Evolutionary conservation across 2,329 filamentous ascomycete species (phyloP), one percentile per base, ranked within the genome.

Genomic region (Nigrospora sphaerica): DNA sequence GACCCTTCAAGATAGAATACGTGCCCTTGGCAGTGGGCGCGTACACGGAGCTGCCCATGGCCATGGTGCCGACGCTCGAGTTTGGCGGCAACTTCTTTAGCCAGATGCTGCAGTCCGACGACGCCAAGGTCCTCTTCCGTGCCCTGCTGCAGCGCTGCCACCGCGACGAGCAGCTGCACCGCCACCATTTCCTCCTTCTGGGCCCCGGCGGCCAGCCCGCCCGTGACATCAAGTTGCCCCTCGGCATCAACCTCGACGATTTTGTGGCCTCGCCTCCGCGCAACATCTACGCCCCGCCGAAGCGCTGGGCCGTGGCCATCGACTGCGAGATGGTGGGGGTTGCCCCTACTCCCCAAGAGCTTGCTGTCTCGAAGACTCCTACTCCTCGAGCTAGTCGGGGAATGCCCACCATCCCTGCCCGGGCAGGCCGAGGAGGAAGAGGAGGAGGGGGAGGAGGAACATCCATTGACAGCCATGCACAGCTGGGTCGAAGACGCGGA

Each of bases 271-370:
- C 39, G 12, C 14, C 39, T 12, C 3, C 28, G 1, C 28, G 13
- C 12, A 4, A 31, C 7, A 32, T 12, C 3, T 11, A 18, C 2
- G 36, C 32, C 2, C 31, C 19, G 2, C n/a, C 39, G 7, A 59
- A 52, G 38, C 61, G 57, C 40, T 54, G 39, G 28, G 69, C 65
- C 3, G 62, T 76, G 3, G 66, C 62, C 0, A 52, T 76, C 9
- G 72, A 76, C 50, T 75, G 72, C 48, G 72, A 76, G 53, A 75
- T 75, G 71, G 70, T 70, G 6, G 59, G 55, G 13, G 55, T 70
- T 1, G 45, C 35, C 2, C 52, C 17, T 6, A n/a, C 16, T 35
- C 10, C 23, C 23, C 23, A 28, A 10, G 23, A 28, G 7, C 23
- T 28, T 6, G 23, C 23, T 28, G 23, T 28, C 23, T 28, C 4